Evolutionary conservation across 2,329 filamentous ascomycete genomes (phyloP), one percentile per base, ranked within the genome.

Genomic region (Arthrobotrys megalospora): DNA sequence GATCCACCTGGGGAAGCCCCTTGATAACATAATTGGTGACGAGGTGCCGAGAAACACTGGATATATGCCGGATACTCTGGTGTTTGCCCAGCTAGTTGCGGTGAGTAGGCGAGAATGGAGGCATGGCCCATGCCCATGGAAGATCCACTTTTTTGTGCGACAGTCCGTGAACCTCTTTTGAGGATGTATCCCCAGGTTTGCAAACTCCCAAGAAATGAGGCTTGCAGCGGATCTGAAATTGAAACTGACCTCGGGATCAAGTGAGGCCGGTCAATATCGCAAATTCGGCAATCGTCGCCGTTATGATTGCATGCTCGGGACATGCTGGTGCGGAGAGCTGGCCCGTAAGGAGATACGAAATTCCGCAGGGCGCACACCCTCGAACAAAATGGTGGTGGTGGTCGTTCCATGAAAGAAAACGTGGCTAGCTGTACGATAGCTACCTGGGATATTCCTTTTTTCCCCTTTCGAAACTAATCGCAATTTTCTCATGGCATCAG

Each of bases 91-190:
- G 21, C 28, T 19, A 41, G 38, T 14, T 62, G 55, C 36, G 24
- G 36, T 14, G 24, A n/a, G 55, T 52, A 28, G 45, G 55, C 19
- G 36, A 60, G 55, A 43, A 41, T 8, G 36, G 24, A 14, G 36
- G 28, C 55, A 47, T 53, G 58, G 55, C 38, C 52, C 53, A 70
- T 47, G 41, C 55, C 36, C 55, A 19, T 62, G 16, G 36, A 11
- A 60, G 69, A 36, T 66, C 69, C 69, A 66, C 69, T 38, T 60
- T 53, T 66, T 73, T 73, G 69, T 73, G 69, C 60, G 21, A 73
- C 69, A 63, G 62, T 66, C 48, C 69, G 53, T 53, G 34, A 64
- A 34, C 55, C 55, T 60, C 32, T 58, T 58, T 19, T 58, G 32
- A 58, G 16, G 52, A 63, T 16, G 36, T 43, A 38, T 43, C 45